These are phyloP conservation scores for Fusarium miscanthi DNA, from an alignment of 2,329 filamentous ascomycete genomes.

Conservation along the genomic window DNA sequence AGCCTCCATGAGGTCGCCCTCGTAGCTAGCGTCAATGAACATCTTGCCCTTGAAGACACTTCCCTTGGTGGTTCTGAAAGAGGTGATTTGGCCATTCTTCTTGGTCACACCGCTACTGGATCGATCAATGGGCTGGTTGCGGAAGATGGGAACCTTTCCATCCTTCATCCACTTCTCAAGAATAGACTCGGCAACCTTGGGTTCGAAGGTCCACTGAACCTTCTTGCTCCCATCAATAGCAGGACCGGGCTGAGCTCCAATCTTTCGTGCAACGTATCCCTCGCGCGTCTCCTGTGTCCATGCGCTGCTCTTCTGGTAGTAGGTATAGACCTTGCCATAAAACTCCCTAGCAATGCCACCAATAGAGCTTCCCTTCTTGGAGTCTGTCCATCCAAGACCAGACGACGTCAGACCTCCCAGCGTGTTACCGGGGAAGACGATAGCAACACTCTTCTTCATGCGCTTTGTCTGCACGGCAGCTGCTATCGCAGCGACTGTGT, in stretches of 20 bases:
- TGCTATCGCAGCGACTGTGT: slow-evolving; percentile 37
- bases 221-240: slow-evolving; percentile 32
- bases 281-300: slow-evolving; percentile 34
- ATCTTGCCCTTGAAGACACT: slow-evolving; percentile 29
- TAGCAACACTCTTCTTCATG: slow-evolving; percentile 37
- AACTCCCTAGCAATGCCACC: slow-evolving; percentile 38
- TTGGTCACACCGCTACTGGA: slow-evolving; percentile 21
- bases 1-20: slow-evolving; percentile 38
- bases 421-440: slow-evolving; percentile 31
- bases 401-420: slow-evolving; percentile 36
- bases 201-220: slow-evolving; percentile 40
- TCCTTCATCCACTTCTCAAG: slow-evolving; percentile 37
- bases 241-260: slow-evolving; percentile 33
- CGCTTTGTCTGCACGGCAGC: slow-evolving; percentile 33
- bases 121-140: slow-evolving; percentile 28
- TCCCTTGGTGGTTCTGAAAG: slow-evolving; percentile 27
- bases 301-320: slow-evolving; percentile 19
- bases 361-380: slow-evolving; percentile 34
- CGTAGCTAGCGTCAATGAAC: slow-evolving; percentile 39
- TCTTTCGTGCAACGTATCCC: slow-evolving; percentile 22
- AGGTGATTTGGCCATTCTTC: slow-evolving; percentile 22
- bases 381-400: slow-evolving; percentile 38
- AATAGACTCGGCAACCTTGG: slow-evolving; percentile 32
- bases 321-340: slow-evolving; percentile 24
- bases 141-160: slow-evolving; percentile 30